These are phyloP conservation scores for Carex arenaria DNA, from an alignment of 202 grass and related monocot species.

Conservation along the genomic window DNA sequence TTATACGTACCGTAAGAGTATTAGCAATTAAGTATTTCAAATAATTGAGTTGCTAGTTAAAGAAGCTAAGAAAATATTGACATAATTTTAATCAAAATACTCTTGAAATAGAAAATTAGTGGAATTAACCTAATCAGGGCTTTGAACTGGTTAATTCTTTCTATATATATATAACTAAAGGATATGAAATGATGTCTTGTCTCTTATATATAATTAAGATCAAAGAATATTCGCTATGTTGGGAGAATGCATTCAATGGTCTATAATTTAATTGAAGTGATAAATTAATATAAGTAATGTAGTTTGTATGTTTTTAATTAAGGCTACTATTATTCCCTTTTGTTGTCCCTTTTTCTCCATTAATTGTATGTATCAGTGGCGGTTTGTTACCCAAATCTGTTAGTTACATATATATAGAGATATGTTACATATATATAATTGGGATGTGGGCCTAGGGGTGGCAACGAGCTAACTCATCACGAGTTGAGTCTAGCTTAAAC, in stretches of 20 bases:
- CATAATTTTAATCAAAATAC: too few relatives aligned
- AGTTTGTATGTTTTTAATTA: not conserved
- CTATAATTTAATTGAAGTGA: not conserved
- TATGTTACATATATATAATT: too few relatives aligned
- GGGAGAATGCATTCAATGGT: not conserved
- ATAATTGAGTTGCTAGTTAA: too few relatives aligned
- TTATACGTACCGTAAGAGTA: too few relatives aligned
- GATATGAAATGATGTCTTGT: not conserved
- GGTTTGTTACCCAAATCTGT: not conserved
- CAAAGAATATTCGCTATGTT: not conserved
- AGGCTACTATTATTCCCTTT: not conserved
- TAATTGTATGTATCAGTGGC: not conserved
- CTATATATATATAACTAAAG: not conserved
- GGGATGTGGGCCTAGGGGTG: too few relatives aligned
- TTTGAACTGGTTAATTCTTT: not conserved
- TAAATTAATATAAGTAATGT: not conserved
- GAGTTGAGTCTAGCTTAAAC: too few relatives aligned
- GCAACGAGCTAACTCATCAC: too few relatives aligned
- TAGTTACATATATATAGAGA: not conserved
- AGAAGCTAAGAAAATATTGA: too few relatives aligned
- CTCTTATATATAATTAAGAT: not conserved
- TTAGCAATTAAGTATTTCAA: too few relatives aligned
- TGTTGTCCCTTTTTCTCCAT: not conserved
- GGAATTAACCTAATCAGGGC: too few relatives aligned
- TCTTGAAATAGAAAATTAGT: too few relatives aligned